Conservation (phyloP, 208 protist genomes). For the Entamoeba invadens region DNA sequence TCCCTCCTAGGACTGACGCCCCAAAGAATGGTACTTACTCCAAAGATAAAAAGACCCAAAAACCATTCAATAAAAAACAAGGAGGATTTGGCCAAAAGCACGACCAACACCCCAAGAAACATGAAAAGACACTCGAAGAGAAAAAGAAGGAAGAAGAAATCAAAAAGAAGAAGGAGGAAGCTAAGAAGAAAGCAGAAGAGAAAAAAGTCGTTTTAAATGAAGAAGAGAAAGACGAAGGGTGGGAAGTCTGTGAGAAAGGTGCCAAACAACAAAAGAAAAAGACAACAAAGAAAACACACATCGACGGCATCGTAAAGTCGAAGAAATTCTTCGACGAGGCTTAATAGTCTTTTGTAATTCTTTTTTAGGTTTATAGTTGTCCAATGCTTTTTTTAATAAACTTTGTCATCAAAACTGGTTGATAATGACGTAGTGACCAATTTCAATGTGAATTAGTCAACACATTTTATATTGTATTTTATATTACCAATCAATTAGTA, state of each 20-base stretch:
- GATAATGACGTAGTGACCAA: no score
- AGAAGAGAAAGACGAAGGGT: neutral
- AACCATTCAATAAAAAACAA: neutral
- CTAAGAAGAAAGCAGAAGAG: neutral
- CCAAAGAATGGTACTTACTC: neutral
- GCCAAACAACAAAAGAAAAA: neutral
- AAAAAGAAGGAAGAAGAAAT: neutral
- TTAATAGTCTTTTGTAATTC: neutral
- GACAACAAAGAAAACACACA: neutral
- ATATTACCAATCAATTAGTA: no score
- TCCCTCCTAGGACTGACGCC: neutral
- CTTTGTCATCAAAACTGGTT: no score
- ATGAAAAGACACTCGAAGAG: neutral
- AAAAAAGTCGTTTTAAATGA: neutral
- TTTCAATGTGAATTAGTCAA: no score
- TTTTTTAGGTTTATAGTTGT: no score
- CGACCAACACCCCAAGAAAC: neutral
- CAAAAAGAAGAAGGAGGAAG: neutral
- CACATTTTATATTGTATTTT: no score
- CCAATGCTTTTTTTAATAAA: no score
- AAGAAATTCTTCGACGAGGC: neutral
- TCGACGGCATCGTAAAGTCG: neutral
- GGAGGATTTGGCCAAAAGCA: neutral
- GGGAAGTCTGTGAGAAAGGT: neutral
- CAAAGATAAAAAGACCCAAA: neutral